Evolutionary conservation across 176 grass and related monocot species (phyloP), one percentile per base, ranked within the genome.

Genomic region (Elymus sibiricus): DNA sequence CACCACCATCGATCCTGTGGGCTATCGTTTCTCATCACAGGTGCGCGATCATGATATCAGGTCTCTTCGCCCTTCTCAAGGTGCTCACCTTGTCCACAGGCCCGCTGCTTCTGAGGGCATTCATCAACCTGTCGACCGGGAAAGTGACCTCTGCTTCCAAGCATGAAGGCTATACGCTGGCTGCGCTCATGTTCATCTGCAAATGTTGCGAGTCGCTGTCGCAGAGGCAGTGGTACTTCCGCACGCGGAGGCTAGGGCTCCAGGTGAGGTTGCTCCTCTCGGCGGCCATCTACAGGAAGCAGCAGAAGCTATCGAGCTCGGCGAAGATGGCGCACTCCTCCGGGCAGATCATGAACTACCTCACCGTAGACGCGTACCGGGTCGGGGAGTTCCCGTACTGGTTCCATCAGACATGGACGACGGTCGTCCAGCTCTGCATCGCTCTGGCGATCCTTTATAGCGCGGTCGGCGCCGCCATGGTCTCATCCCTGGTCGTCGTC

Each of bases 351-450:
- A 95, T 93, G 91, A 98, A 95, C 73, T 95, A 98, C 76, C 84
- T 98, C 39, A 98, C 89, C 0, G 95, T 98, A 5, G 95, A 98
- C 77, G 95, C 87, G 9, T 98, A 98, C 46, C 60, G 95, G 42
- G 93, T 98, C 64, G 95, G 95, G 6, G 95, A 98, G 38, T 98
- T 98, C 76, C 95, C 95, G 3, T 98, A 86, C 75, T 93, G 88
- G 92, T 98, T 98, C 85, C 92, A 98, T 78, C 95, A 98, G 62
- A 98, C 90, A 63, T 95, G 95, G 95, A 93, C 95, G 5, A 93
- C 95, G 51, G 88, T 71, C 65, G 80, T 95, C 44, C 93, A 98
- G 77, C 95, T 98, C 51, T 90, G 82, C 90, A 79, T 98, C 55
- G 74, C 91, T 60, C 86, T 98, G 19, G 77, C 49, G 47, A 98